phyloP scores from a whole-genome alignment of 768 basidiomycete genomes.

The Leccinum longicurvipes region DNA sequence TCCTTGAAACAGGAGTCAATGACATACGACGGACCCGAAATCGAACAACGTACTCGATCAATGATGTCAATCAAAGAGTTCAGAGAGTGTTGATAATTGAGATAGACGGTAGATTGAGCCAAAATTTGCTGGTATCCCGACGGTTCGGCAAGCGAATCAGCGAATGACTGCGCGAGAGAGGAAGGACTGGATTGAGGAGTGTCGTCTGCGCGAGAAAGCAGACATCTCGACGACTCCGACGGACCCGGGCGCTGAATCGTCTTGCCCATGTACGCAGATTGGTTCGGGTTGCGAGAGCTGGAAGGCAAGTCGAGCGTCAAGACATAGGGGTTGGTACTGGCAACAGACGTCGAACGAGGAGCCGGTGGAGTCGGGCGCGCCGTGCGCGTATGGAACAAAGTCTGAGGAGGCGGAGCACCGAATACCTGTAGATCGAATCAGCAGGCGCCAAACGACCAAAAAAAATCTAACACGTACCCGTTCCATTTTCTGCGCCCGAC shows the following conservation, averaged over 20 bases:
- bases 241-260: slow-evolving; percentile 49
- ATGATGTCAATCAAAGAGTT: slow-evolving; percentile 80
- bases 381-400: slow-evolving; percentile 68
- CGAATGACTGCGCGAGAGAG: slow-evolving; percentile 17
- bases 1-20: slow-evolving; percentile 45
- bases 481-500: slow-evolving; percentile 84
- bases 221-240: slow-evolving; percentile 56
- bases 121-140: slow-evolving; percentile 19
- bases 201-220: slow-evolving; percentile 39
- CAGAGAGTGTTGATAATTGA: slow-evolving; percentile 77
- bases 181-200: slow-evolving; percentile 18
- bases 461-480: slow-evolving; percentile 51
- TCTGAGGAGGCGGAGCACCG: slow-evolving; percentile 76
- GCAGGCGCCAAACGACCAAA: background rate
- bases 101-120: slow-evolving; percentile 52
- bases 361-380: slow-evolving; percentile 34
- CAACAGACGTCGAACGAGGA: slow-evolving; percentile 27
- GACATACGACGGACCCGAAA: background rate
- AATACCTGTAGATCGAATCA: slow-evolving; percentile 54
- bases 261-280: slow-evolving; percentile 48
- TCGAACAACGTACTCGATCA: slow-evolving; percentile 56
- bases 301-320: slow-evolving; percentile 21
- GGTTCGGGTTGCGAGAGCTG: slow-evolving; percentile 42
- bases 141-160: slow-evolving; percentile 19
- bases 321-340: slow-evolving; percentile 15